Evolutionary conservation across 257 asterid species (phyloP), one percentile per base, ranked within the genome.

Genomic region (Solanum habrochaites): DNA sequence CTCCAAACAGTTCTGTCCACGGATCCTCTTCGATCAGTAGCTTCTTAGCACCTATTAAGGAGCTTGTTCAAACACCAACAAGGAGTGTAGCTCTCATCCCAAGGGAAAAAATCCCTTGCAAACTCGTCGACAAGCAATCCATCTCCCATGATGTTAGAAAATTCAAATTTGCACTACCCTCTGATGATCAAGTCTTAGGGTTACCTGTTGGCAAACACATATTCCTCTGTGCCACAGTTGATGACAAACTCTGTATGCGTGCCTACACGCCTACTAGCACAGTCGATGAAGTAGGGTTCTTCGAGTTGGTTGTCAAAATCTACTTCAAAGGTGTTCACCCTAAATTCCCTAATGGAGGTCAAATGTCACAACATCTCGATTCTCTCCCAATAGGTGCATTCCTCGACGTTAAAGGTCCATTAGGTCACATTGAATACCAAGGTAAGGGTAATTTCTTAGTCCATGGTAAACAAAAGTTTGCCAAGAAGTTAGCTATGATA

Each of bases 211-310:
- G 99, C 0, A 97, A 97, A 32, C 99, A 97, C 92, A 89, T 97
- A 4, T 94, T 95, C 85, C 82, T 97, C 5, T 97, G 96, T 75
- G 98, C 98, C 42, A 83, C 88, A 11, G 32, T 94, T 2, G 92
- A 93, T 45, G 96, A 90, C 1, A 97, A 97, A 92, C 93, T 94
- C 11, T 97, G 99, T 87, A 94, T 97, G 98, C 91, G 99, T 12
- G 99, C 99, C 3, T 97, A 97, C 91, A 97, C 99, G 3, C 99
- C 99, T 4, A 89, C 98, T 1, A 94, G 96, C 62, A 89, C 92
- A 32, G 93, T 93, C 14, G 96, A 94, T 47, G 73, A 89, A 9
- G 89, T 94, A 29, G 99, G 99, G 1, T 91, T 90, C 69, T 95
- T 97, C 40, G 99, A 97, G 82, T 90, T 97, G 2, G 96, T 97